Evolutionary conservation across 2,329 filamentous ascomycete species (phyloP), one percentile per base, ranked within the genome.

Genomic region (Lachnellula hyalina): DNA sequence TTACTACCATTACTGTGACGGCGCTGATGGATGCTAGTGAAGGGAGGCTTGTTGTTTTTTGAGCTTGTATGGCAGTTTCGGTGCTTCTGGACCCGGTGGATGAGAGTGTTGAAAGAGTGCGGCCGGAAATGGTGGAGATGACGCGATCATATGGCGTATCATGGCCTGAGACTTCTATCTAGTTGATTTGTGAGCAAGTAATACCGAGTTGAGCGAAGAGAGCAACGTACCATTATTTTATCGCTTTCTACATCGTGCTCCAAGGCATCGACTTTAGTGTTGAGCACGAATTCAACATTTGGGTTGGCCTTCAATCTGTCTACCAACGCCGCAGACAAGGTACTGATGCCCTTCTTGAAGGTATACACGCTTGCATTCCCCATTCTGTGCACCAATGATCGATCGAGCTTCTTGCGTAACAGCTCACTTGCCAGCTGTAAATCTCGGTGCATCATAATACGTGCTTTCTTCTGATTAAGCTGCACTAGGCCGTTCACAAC

Each of bases 1-100:
- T 96, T 58, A 99, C 87, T 2, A 92, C 89, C 85, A 92, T 92
- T 62, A 96, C 91, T 34, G 86, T 92, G 32, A 93, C 87, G 36
- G 86, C 82, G 51, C 82, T 78, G 15, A 82, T 80, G 44, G 79
- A 68, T 17, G 70, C 67, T 11, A 88, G 76, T 34, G 75, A 69
- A 5, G 77, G 75, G 5, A 85, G 73, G 5, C 67, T 59, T 34
- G 36, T 36, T 49, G 52, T 55, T 15, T 34, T 40, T 2, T 5
- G 15, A 52, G 35, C n/a, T 15, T 21, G 44, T 7, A 32, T 32
- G 8, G 28, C 28, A 11, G 28, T 9, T 32, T 32, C 9, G 28
- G 28, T 32, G 28, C 28, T 32, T 32, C 8, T 32, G 15, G 45
- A 25, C n/a, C 47, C 36, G n/a, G 52, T 46, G 32, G 59, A 52